These are phyloP conservation scores for Phytophthora sojae DNA, from an alignment of 352 stramenopile species.

Conservation along the genomic window DNA sequence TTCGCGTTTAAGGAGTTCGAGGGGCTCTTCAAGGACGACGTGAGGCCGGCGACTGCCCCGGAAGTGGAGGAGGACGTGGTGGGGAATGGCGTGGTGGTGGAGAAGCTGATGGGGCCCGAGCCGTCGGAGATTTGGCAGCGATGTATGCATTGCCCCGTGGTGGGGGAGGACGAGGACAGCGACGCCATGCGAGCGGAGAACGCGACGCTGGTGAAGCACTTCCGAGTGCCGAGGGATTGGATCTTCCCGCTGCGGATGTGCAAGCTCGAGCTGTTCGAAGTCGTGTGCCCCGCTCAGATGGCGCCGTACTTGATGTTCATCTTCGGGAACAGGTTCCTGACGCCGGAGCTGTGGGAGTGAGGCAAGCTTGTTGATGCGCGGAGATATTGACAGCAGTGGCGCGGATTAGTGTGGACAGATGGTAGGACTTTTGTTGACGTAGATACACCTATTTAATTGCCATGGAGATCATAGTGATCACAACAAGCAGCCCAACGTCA, in stretches of 20 bases:
- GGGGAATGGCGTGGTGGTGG: conserved; percentile 32
- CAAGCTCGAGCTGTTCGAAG: conserved; percentile 48
- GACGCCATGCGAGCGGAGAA: conserved; percentile 5
- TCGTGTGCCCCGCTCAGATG: conserved; percentile 55
- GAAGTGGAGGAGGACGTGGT: conserved; percentile 28
- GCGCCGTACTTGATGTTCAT: conserved; percentile 57
- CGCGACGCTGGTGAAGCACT: conserved; percentile 33
- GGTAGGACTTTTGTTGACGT: neutral
- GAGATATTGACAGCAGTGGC: too few species aligned
- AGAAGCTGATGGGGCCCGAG: conserved; percentile 45
- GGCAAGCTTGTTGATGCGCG: neutral
- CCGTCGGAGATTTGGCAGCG: conserved; percentile 43
- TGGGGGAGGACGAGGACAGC: conserved; percentile 25
- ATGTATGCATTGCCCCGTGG: conserved; percentile 48
- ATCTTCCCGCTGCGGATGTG: conserved; percentile 59
- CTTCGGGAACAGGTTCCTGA: conserved; percentile 62
- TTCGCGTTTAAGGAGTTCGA: conserved; percentile 53
- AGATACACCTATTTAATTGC: neutral
- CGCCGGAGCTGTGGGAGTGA: conserved; percentile 48
- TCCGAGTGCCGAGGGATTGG: conserved; percentile 58
- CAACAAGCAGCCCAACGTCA: neutral
- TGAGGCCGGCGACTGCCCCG: conserved; percentile 18
- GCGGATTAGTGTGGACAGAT: neutral
- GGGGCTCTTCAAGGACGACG: conserved; percentile 39
- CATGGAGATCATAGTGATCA: neutral